Percentiles rank a stretch among this genome's conserved stretches.
Evolutionary conservation across 441 rosid species (phyloP).

Genomic region (Codiaeum variegatum): DNA sequence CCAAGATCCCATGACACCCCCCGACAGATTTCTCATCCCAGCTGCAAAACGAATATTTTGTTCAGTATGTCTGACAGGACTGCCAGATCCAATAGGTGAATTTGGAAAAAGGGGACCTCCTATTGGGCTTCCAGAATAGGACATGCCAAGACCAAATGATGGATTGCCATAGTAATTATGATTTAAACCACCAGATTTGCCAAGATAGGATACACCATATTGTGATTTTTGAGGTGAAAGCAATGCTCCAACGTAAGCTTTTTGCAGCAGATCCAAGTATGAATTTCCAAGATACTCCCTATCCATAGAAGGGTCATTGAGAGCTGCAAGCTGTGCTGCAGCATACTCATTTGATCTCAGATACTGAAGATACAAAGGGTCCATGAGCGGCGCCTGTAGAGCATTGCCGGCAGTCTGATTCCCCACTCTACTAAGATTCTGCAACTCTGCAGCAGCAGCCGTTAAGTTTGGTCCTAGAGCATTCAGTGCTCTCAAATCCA

Average conservation of each 20-base stretch:
- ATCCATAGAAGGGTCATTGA: conserved; percentile 40
- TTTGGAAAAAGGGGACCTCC: conserved; percentile 43
- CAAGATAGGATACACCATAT: conserved; percentile 38
- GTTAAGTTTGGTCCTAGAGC: conserved; percentile 41
- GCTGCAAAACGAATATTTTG: conserved; percentile 41
- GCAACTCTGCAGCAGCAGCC: conserved; percentile 46
- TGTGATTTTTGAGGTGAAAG: conserved; percentile 53
- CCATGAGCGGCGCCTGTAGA: conserved; percentile 42
- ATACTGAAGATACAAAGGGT: conserved; percentile 48
- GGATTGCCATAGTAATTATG: conserved; percentile 50
- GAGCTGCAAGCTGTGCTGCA: conserved; percentile 43
- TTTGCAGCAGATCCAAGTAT: conserved; percentile 54
- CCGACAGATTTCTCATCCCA: conserved; percentile 48
- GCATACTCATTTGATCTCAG: conserved; percentile 47
- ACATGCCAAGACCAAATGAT: conserved; percentile 47
- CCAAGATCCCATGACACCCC: conserved; percentile 58
- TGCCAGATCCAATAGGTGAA: conserved; percentile 50
- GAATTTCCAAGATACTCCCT: conserved; percentile 44
- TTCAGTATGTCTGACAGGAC: conserved; percentile 51
- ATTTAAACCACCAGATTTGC: conserved; percentile 44
- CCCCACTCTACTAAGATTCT: conserved; percentile 38
- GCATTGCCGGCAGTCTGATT: conserved; percentile 39
- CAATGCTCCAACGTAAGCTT: conserved; percentile 49
- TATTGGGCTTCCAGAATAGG: conserved; percentile 50
- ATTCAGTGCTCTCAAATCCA: conserved; percentile 43